Evolutionary conservation across 1,139 yeast genomes (phyloP).

Genomic region (Pneumocystis oryctolagi): DNA sequence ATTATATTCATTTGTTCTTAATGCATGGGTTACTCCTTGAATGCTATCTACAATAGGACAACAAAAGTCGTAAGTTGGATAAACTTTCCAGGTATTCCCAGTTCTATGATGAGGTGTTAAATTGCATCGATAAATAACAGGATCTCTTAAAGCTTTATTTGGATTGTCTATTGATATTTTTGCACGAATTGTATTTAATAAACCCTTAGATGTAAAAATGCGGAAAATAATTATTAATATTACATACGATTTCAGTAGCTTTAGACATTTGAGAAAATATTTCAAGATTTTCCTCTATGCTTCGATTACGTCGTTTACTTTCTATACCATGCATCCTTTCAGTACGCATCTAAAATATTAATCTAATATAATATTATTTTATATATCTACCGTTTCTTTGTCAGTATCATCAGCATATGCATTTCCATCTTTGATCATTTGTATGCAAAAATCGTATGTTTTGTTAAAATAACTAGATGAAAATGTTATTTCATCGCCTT

Average conservation of each 20-base stretch:
- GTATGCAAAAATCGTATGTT: conserved; percentile 72
- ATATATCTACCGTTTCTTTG: conserved; percentile 38
- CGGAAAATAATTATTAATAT: not conserved
- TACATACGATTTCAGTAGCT: conserved; percentile 50
- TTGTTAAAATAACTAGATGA: conserved; percentile 84
- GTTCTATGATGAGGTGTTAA: conserved; percentile 95
- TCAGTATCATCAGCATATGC: conserved; percentile 97
- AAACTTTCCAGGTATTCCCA: conserved; percentile 78
- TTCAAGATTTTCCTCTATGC: conserved; percentile 76
- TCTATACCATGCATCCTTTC: conserved; percentile 95
- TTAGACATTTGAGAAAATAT: conserved; percentile 83
- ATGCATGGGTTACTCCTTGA: conserved; percentile 94
- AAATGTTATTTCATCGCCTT: conserved; percentile 73
- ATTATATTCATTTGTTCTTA: conserved; percentile 93
- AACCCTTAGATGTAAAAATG: conserved; percentile 32
- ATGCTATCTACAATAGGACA: conserved; percentile 87
- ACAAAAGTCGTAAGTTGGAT: conserved; percentile 97
- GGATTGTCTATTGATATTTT: conserved; percentile 79
- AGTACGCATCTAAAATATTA: conserved; percentile 54
- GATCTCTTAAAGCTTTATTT: conserved; percentile 92
- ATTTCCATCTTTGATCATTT: conserved; percentile 82
- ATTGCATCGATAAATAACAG: conserved; percentile 92
- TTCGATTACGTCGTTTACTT: conserved; percentile 75
- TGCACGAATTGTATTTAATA: conserved; percentile 83
- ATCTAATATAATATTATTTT: not conserved